Evolutionary conservation across 2,329 filamentous ascomycete genomes (phyloP), one percentile per base, ranked within the genome.

Genomic region (Cladophialophora psammophila): DNA sequence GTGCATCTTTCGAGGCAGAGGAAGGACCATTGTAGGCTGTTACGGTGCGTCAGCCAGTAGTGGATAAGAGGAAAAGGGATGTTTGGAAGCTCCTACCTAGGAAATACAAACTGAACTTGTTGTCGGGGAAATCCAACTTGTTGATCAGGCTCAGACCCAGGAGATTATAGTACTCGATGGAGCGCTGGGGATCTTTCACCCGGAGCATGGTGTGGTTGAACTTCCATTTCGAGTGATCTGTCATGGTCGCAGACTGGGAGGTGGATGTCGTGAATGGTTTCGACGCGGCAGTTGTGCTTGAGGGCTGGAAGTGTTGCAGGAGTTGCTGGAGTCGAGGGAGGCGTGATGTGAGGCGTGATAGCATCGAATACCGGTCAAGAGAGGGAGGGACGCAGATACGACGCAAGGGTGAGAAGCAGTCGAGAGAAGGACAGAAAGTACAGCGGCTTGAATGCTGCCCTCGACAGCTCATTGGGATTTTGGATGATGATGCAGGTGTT

Each of bases 51-150:
- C 13, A 35, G 32, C 13, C 2, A n/a, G 5, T 4, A 31, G 13
- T 13, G 2, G 18, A 12, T 2, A 10, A 18, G 31, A 35, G 18
- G 56, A 31, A 20, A 9, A 8, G 32, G 13, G 45, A 50, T 12
- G 20, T 26, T 3, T 3, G 45, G 5, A 31, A 26, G 26, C 2
- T 6, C 55, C 55, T 60, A 71, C 67, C 69, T 67, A 99, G 85
- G 82, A 98, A 98, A 84, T 98, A 98, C 34, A 97, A 88, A 75
- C 95, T 92, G 79, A 98, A 98, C 77, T 96, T 97, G 79, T 88
- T 88, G 67, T 97, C 93, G 13, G 94, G 91, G 76, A 93, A 91
- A 69, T 90, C 84, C 55, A 95, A 84, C 81, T 94, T 91, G 76
- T 92, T 88, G 79, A 98, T 86, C 69, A 93, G 81, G 76, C 85